A percentile compares a stretch with the other conserved stretches of the same genome.
These are phyloP conservation scores for Sporothrix brasiliensis DNA, from an alignment of 2,329 filamentous ascomycete species.

Conservation along the genomic window DNA sequence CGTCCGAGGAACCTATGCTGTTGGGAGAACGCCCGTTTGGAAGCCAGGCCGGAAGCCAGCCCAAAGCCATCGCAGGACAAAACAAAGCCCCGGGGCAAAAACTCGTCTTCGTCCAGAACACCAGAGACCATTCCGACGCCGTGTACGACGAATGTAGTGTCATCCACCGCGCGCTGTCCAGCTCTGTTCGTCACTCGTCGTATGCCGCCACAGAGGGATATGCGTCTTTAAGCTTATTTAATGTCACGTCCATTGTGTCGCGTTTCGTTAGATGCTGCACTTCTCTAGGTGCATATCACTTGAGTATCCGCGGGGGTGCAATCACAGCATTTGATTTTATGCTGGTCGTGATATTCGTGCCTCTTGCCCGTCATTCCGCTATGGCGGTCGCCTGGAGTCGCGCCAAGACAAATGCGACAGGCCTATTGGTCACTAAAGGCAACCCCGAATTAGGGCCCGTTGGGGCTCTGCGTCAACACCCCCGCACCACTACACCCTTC, in stretches of 20 bases:
- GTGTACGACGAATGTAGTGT: not conserved
- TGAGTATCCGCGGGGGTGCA: not conserved
- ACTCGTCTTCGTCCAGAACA: no score
- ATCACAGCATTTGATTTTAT: not conserved
- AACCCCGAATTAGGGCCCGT: not conserved
- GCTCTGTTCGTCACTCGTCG: not conserved
- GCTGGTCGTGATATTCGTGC: not conserved
- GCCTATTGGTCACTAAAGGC: slow-evolving; percentile 5
- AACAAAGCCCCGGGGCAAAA: not conserved
- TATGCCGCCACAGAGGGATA: not conserved
- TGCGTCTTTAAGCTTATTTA: not conserved
- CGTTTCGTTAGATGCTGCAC: no score
- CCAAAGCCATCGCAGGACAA: not conserved
- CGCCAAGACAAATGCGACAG: not conserved
- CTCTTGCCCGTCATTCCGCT: not conserved
- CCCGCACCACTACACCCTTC: not conserved
- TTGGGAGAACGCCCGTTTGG: slow-evolving; percentile 7
- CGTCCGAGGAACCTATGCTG: not conserved
- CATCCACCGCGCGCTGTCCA: not conserved
- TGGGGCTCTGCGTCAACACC: not conserved
- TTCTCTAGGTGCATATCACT: no score
- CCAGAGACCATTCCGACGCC: not conserved
- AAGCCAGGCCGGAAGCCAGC: not conserved
- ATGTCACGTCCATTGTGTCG: not conserved
- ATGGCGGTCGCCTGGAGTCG: not conserved